Percentiles rank a stretch among this genome's conserved stretches.
Conservation (phyloP, 2,329 filamentous ascomycete genomes). For the Talaromyces amestolkiae region DNA sequence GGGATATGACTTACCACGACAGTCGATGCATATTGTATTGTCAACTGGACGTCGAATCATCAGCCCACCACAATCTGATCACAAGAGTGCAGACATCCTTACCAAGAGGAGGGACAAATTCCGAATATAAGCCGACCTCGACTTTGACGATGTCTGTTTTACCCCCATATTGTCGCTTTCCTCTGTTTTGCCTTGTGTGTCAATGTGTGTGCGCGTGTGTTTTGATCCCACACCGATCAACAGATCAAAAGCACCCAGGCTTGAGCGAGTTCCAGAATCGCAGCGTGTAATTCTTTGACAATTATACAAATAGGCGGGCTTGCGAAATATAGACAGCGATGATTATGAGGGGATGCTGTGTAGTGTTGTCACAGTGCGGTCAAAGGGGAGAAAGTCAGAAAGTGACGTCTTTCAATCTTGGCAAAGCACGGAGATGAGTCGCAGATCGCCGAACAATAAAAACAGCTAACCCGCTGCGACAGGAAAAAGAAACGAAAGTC, state of each 20-base stretch:
- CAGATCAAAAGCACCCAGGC: background rate
- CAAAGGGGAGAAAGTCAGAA: background rate
- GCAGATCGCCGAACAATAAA: constrained; percentile 9
- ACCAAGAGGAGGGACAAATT: constrained; percentile 39
- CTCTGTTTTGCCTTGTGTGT: background rate
- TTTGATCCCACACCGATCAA: constrained; percentile 6
- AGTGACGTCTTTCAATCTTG: constrained; percentile 11
- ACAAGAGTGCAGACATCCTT: constrained; percentile 22
- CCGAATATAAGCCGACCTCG: background rate
- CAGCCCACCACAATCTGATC: background rate
- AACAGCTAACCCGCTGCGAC: background rate
- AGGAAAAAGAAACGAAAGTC: background rate
- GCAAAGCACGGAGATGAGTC: background rate
- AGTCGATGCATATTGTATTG: constrained; percentile 44
- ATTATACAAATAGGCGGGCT: too few species aligned
- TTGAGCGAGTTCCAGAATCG: background rate
- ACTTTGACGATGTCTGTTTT: background rate
- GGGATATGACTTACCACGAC: constrained; percentile 38
- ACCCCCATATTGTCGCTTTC: background rate
- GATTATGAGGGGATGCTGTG: background rate
- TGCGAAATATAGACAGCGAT: background rate
- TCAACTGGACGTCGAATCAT: constrained; percentile 32
- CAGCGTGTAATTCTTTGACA: background rate
- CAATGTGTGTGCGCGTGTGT: background rate
- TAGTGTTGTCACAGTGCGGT: background rate